A percentile compares a stretch with the other conserved stretches of the same genome.
Evolutionary conservation across 805 yeast genomes (phyloP).

Genomic region (Candida quercuum): DNA sequence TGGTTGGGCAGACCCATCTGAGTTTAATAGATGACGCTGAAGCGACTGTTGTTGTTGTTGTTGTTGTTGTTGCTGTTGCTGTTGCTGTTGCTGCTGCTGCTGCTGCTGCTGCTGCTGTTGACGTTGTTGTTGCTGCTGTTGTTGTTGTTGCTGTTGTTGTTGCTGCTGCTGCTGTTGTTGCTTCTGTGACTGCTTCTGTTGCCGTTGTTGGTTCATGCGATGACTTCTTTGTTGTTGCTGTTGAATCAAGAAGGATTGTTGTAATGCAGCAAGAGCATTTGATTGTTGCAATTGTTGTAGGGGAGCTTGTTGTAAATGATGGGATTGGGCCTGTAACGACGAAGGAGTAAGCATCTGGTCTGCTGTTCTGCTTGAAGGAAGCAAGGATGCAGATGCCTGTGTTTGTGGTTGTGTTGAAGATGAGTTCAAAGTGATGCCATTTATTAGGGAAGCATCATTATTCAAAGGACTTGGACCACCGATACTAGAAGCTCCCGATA

Average conservation of each 20-base stretch:
- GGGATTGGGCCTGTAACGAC: constrained; percentile 9
- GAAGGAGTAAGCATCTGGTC: constrained; percentile 17
- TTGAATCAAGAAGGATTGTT: constrained; percentile 13
- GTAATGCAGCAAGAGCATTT: too few relatives aligned
- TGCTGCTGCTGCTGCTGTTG: constrained; percentile 1
- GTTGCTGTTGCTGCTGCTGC: not conserved
- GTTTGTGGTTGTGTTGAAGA: constrained; percentile 5
- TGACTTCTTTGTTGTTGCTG: constrained; percentile 16
- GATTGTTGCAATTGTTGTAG: constrained; percentile 4
- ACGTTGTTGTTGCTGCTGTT: not conserved
- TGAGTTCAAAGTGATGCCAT: constrained; percentile 19
- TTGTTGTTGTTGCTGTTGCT: not conserved
- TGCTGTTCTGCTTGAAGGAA: constrained; percentile 1
- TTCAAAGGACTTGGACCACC: constrained; percentile 7
- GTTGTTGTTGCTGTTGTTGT: constrained; percentile 3
- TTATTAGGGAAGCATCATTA: constrained; percentile 16
- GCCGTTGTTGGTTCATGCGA: constrained; percentile 3
- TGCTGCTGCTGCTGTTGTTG: constrained; percentile 8
- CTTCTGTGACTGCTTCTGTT: constrained; percentile 10
- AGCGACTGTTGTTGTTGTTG: constrained; percentile 2
- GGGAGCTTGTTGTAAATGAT: constrained; percentile 10
- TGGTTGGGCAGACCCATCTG: not conserved
- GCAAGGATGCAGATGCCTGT: constrained; percentile 1
- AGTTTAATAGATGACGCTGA: constrained; percentile 8
- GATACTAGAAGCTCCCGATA: constrained; percentile 2